phyloP scores from a whole-genome alignment of 768 basidiomycete genomes.

The Trametes villosa region DNA sequence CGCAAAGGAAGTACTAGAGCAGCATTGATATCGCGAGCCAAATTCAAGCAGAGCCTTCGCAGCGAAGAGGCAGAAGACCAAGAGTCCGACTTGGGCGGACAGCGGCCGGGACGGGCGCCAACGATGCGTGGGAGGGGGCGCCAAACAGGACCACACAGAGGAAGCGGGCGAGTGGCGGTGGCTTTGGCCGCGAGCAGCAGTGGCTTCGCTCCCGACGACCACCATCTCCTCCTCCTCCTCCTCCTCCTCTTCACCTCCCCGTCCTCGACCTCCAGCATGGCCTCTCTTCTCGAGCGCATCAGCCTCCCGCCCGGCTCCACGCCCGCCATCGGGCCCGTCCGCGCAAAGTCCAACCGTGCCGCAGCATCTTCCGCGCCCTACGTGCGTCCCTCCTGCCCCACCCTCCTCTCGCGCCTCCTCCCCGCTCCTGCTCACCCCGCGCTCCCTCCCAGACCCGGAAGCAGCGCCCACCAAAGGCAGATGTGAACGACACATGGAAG shows the following conservation, averaged over 20 bases:
- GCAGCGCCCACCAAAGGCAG: conserved; percentile 64
- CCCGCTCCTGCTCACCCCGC: neutral
- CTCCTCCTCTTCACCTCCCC: neutral
- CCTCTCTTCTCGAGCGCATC: conserved; percentile 65
- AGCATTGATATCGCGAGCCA: no score
- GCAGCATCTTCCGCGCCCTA: conserved; percentile 26
- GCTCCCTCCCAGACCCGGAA: conserved; percentile 38
- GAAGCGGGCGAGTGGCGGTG: conserved; percentile 10
- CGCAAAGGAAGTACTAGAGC: no score
- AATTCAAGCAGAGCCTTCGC: no score
- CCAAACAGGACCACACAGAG: conserved; percentile 6
- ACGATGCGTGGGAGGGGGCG: neutral
- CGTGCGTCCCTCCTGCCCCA: conserved; percentile 23
- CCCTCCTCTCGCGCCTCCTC: neutral
- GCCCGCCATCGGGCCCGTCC: conserved; percentile 27
- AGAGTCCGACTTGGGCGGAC: no score
- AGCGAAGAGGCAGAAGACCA: no score
- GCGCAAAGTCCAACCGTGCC: conserved; percentile 25
- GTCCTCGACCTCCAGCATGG: conserved; percentile 39
- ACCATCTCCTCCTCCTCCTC: conserved; percentile 7
- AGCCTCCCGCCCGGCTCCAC: conserved; percentile 12
- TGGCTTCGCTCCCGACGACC: conserved; percentile 2
- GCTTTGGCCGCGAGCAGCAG: neutral
- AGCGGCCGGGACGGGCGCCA: neutral
- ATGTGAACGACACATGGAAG: conserved; percentile 68